Base-by-base conservation (phyloP, 208 protist genomes). In the Endotrypanum monterogeii region DNA sequence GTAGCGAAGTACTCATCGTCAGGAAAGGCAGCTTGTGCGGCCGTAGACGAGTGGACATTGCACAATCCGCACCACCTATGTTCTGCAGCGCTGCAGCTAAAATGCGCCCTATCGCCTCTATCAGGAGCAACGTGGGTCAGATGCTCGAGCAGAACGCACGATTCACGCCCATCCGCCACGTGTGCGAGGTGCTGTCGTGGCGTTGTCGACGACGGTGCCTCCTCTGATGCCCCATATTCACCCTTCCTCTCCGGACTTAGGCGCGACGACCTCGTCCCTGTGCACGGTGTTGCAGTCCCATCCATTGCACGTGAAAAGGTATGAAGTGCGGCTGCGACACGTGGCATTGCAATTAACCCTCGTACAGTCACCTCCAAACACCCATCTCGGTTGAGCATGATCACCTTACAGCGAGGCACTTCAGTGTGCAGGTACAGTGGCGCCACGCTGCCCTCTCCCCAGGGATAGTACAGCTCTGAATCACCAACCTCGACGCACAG, bases 401-500 rank as follows among this genome's bases (percentile, higher is more conserved):
- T 61, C 2, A 85, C 55, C 2, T 68, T 44, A 50, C 78, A 76
- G 16, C 18, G 50, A 6, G 80, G 52, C 51, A 89, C 80, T 48
- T 67, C 54, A 23, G 67, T 74, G 55, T 83, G 82, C 71, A 88
- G 61, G 51, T 82, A 89, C 25, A 86, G 75, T 37, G 83, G 81
- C 28, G 81, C 83, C 20, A 83, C 69, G 51, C 76, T 79, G 14
- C 77, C 83, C 16, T 88, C 83, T n/a, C 84, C 79, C 79, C 76
- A 86, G 18, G 80, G 66, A 73, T 89, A 92, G 76, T 86, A 89
- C 52, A 89, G 71, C 66, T 86, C 83, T 3, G 78, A 82, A 12
- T 80, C 52, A 11, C 50, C 55, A 1, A 83, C 56, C 23, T 76
- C 67, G 39, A 92, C 62, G 54, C 61, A 37, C 51, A 92, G 72